Evolutionary conservation across 2,329 filamentous ascomycete species (phyloP).

Genomic region (Fusarium odoratissimum): DNA sequence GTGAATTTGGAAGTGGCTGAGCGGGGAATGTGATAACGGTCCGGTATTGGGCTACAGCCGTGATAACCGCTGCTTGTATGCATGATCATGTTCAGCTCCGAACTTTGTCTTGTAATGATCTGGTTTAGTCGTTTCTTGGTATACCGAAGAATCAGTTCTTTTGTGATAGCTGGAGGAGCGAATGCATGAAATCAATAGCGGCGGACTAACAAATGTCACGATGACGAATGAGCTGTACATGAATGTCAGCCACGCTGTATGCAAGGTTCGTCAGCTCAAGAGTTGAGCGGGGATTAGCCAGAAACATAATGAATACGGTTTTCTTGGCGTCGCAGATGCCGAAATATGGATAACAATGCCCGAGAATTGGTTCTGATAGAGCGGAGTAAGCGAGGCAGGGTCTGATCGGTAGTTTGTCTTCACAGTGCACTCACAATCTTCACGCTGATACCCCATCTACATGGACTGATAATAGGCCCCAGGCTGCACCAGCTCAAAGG

Average conservation of each 20-base stretch:
- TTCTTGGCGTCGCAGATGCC: not conserved
- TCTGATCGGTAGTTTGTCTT: not conserved
- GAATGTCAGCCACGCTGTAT: not conserved
- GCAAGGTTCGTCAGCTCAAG: not conserved
- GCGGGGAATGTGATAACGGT: constrained; percentile 4
- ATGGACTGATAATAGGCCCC: not conserved
- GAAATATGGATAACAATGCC: not conserved
- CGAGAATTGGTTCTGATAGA: not conserved
- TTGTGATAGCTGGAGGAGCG: not conserved
- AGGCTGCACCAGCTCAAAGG: not conserved
- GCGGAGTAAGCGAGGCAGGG: not conserved
- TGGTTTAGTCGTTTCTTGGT: not conserved
- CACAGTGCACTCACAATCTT: not conserved
- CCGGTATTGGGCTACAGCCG: not conserved
- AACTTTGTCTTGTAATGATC: not conserved
- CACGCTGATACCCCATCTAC: not conserved
- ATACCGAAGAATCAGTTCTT: not conserved
- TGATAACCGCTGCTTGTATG: not conserved
- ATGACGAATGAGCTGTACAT: not conserved
- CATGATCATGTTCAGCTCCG: constrained; percentile 3
- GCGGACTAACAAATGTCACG: not conserved
- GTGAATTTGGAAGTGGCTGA: not conserved
- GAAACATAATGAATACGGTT: not conserved
- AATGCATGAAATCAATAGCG: not conserved
- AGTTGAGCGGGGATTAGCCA: not conserved